Base-by-base conservation (phyloP, 1,284 basidiomycete genomes). In the Sutorius eximius region DNA sequence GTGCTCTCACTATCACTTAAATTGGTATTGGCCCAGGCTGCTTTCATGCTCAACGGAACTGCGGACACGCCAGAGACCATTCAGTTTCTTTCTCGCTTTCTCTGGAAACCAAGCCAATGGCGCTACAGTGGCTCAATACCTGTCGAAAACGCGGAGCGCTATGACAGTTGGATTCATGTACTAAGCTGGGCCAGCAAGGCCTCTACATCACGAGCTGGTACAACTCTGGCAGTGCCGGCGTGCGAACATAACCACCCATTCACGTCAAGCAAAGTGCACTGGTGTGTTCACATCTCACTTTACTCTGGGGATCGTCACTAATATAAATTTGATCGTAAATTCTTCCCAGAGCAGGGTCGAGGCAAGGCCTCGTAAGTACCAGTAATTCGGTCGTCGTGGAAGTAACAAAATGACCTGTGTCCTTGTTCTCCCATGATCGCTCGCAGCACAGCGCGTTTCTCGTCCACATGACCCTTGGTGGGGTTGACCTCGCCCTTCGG, bases 201-300 rank as follows among this genome's bases (percentile, higher is more conserved):
- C 49, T 57, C 34, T 56, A 51, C 18, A 43, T 57, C 20, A 52
- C 43, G 10, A 43, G 55, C 22, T 46, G 40, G 44, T 57, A 52
- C 24, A 43, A 54, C 40, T 51, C 47, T 33, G 48, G 55, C 13
- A 43, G 52, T 30, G 50, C 50, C 5, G 47, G 57, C 27, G 38
- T 34, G 27, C 46, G 11, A 50, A 59, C 30, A 58, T 55, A 46
- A 44, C 44, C 1, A 48, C 20, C 24, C 54, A 18, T 13, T 15
- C 5, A 34, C 34, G 16, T 24, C 16, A 36, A 34, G 6, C 7
- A 41, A 22, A 41, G 33, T 37, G 3, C 40, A 47, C 34, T 32
- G 47, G 47, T 42, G 36, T 43, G 10, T 36, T 8, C 3, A 29
- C 34, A 5, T 36, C 18, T 11, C 37, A 12, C 13, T 33, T 42